Conservation (phyloP, 352 stramenopile species). For the Phytophthora fragariae region DNA sequence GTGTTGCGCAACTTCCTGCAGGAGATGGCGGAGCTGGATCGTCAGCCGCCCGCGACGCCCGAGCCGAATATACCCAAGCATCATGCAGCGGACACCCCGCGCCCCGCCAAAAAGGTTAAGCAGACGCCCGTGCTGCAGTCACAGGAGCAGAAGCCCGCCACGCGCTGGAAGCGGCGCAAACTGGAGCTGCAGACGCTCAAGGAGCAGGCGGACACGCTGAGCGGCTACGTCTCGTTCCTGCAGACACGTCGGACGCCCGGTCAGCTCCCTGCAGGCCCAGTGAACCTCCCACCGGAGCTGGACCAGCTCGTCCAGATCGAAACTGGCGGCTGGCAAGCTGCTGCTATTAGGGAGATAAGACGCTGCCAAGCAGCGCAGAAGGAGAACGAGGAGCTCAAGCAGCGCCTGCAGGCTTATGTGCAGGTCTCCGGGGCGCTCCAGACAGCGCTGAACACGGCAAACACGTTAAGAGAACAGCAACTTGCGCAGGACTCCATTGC, state of each 20-base stretch:
- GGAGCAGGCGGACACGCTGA: conserved; percentile 12
- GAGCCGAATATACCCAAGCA: conserved; percentile 11
- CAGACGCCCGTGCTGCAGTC: neutral
- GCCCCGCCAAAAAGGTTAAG: neutral
- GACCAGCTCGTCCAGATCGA: conserved; percentile 24
- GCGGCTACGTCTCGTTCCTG: conserved; percentile 18
- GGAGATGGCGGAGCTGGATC: conserved; percentile 50
- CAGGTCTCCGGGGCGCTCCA: conserved; percentile 25
- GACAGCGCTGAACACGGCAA: conserved; percentile 17
- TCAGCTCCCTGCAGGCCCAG: neutral
- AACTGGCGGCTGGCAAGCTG: conserved; percentile 15
- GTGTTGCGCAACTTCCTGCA: conserved; percentile 39
- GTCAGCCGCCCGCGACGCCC: conserved; percentile 21
- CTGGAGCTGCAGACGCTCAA: conserved; percentile 29
- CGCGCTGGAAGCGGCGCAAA: conserved; percentile 34
- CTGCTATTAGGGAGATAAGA: conserved; percentile 11
- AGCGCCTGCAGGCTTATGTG: conserved; percentile 19
- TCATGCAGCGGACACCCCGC: conserved; percentile 1
- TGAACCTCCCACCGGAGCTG: conserved; percentile 14
- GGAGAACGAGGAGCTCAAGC: conserved; percentile 30
- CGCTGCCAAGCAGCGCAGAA: conserved; percentile 11
- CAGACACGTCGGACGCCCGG: conserved; percentile 4
- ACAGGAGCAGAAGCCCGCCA: neutral
- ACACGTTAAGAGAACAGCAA: conserved; percentile 11
- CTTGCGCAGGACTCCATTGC: conserved; percentile 16